These are phyloP conservation scores for Prunus yedoensis DNA, from an alignment of 331 rosid genomes.

Conservation along the genomic window DNA sequence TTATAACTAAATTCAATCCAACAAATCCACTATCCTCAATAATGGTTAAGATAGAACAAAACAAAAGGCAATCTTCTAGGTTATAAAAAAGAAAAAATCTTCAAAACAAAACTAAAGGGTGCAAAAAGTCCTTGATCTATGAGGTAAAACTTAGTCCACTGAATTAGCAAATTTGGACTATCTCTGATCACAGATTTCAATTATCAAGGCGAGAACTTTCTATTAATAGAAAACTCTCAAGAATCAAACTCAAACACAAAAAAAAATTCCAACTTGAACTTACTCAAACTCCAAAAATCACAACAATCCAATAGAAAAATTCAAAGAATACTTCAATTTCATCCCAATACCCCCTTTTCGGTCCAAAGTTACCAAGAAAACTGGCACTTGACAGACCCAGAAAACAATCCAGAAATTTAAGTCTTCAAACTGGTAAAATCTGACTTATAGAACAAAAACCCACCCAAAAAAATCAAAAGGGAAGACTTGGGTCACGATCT, in stretches of 20 bases:
- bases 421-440: constrained; percentile 2
- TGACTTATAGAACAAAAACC: not conserved
- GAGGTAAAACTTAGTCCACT: constrained; percentile 6
- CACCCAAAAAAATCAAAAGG: constrained; percentile 11
- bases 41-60: not conserved
- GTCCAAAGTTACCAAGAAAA: not conserved
- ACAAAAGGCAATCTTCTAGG: not conserved
- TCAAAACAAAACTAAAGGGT: constrained; percentile 8
- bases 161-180: not conserved
- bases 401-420: not conserved
- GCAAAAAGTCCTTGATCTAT: constrained; percentile 19
- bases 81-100: not conserved
- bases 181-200: constrained; percentile 21
- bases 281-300: constrained; percentile 6
- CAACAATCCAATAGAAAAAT: constrained; percentile 4
- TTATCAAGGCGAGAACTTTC: constrained; percentile 21
- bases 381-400: constrained; percentile 4
- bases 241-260: constrained; percentile 9
- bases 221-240: not conserved
- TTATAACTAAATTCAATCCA: constrained; percentile 33
- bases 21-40: constrained; percentile 13
- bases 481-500: constrained; percentile 18
- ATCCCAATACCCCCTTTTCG: not conserved
- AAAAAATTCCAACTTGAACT: not conserved
- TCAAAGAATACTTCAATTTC: not conserved